These are phyloP conservation scores for Yamadazyma blattariae DNA, from an alignment of 1,139 yeast species.

Conservation along the genomic window DNA sequence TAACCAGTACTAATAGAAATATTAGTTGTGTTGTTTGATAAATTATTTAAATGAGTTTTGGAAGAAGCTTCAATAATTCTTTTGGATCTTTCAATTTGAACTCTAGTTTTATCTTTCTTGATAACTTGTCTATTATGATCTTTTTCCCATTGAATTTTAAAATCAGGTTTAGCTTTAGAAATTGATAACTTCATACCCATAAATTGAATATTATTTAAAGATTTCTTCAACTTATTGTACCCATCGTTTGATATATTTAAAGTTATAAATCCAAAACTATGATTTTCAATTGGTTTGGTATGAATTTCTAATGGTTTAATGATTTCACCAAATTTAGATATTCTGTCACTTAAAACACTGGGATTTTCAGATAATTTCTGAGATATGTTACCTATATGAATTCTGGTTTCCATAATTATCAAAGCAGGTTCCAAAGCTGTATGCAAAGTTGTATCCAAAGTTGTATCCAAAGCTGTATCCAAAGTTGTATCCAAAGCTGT, in stretches of 20 bases:
- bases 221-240: constrained; percentile 46
- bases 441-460: no score
- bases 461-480: no score
- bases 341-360: constrained; percentile 41
- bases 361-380: constrained; percentile 44
- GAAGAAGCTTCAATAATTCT: constrained; percentile 41
- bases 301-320: constrained; percentile 44
- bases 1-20: constrained; percentile 25
- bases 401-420: constrained; percentile 26
- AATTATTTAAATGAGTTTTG: constrained; percentile 23
- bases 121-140: constrained; percentile 37
- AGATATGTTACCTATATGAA: constrained; percentile 74
- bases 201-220: constrained; percentile 67
- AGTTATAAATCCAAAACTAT: constrained; percentile 65
- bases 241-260: constrained; percentile 47
- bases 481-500: no score
- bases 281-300: constrained; percentile 47
- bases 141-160: constrained; percentile 38
- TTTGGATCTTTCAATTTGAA: constrained; percentile 33
- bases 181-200: constrained; percentile 69
- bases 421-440: no score
- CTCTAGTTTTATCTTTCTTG: constrained; percentile 25
- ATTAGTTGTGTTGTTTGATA: constrained; percentile 15
- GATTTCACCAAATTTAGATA: constrained; percentile 50
- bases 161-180: constrained; percentile 41